A percentile compares a stretch with the other conserved stretches of the same genome.
phyloP scores from a whole-genome alignment of 495 filamentous ascomycete species.

The Oidiodendron maius region DNA sequence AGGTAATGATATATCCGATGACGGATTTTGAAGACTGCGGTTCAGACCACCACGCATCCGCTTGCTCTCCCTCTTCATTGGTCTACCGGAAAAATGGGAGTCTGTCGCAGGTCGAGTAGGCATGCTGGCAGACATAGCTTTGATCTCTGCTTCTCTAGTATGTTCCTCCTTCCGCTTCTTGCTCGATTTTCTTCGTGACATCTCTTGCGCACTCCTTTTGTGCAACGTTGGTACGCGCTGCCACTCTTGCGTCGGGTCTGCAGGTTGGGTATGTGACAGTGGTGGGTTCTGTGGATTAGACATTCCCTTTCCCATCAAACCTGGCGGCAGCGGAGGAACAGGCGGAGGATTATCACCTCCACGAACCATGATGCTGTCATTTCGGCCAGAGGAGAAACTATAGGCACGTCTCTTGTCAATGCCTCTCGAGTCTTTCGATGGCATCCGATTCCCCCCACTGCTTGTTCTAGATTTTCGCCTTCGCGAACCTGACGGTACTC shows the following conservation, averaged over 20 bases:
- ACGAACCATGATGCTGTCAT: slow-evolving; percentile 37
- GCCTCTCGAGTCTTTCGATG: slow-evolving; percentile 34
- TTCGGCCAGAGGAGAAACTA: slow-evolving; percentile 47
- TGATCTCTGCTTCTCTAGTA: slow-evolving; percentile 77
- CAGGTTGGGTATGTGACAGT: slow-evolving; percentile 22
- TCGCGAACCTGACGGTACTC: slow-evolving; percentile 13
- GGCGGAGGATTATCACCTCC: slow-evolving; percentile 25
- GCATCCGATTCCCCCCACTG: slow-evolving; percentile 22
- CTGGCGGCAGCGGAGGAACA: slow-evolving; percentile 24
- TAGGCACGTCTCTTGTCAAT: slow-evolving; percentile 37
- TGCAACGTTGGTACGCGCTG: slow-evolving; percentile 61
- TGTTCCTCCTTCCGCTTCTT: slow-evolving; percentile 69
- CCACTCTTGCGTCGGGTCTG: slow-evolving; percentile 37
- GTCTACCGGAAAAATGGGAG: slow-evolving; percentile 38
- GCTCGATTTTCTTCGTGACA: slow-evolving; percentile 65
- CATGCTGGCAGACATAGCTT: slow-evolving; percentile 69
- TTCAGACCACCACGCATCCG: slow-evolving; percentile 52
- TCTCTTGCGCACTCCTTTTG: slow-evolving; percentile 52
- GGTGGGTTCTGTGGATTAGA: slow-evolving; percentile 23
- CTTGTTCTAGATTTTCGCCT: slow-evolving; percentile 22
- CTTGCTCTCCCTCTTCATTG: slow-evolving; percentile 58
- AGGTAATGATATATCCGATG: slow-evolving; percentile 70
- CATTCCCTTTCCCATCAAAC: slow-evolving; percentile 20
- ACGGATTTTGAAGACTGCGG: slow-evolving; percentile 53
- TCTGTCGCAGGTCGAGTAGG: slow-evolving; percentile 50